Conservation (phyloP, 352 stramenopile species). For the Globisporangium radiosum region DNA sequence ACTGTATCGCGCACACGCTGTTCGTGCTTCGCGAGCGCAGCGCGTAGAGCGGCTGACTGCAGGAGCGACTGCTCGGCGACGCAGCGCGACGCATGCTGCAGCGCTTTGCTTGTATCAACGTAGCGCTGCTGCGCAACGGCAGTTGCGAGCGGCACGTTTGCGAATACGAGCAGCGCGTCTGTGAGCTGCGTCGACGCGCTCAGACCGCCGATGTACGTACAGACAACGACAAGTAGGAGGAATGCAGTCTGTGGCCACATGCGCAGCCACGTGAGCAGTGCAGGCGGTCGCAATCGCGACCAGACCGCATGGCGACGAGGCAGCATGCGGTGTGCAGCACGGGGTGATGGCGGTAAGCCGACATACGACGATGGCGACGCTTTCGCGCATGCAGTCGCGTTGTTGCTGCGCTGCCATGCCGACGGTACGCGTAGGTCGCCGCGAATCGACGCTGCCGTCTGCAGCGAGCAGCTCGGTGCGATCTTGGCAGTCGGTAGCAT, state of each 20-base stretch:
- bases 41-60: neutral
- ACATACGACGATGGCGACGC: too few relatives aligned
- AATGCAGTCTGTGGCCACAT: conserved; percentile 47
- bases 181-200: conserved; percentile 34
- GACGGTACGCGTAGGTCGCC: conserved; percentile 13
- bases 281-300: neutral
- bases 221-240: conserved; percentile 39
- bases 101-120: conserved; percentile 19
- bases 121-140: conserved; percentile 22
- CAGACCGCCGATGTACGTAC: conserved; percentile 33
- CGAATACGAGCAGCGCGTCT: conserved; percentile 17
- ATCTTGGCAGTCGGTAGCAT: neutral
- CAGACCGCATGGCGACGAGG: neutral
- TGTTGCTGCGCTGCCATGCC: conserved; percentile 4
- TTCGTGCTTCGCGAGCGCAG: neutral
- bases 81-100: conserved; percentile 29
- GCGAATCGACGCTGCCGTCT: conserved; percentile 19
- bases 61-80: conserved; percentile 14
- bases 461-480: conserved; percentile 11
- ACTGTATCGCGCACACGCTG: neutral
- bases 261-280: conserved; percentile 19
- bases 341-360: conserved; percentile 1
- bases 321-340: neutral
- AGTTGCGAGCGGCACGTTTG: conserved; percentile 26
- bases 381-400: too few relatives aligned